These are phyloP conservation scores for Hypoxylon rubiginosum DNA, from an alignment of 2,329 filamentous ascomycete genomes.

Conservation along the genomic window DNA sequence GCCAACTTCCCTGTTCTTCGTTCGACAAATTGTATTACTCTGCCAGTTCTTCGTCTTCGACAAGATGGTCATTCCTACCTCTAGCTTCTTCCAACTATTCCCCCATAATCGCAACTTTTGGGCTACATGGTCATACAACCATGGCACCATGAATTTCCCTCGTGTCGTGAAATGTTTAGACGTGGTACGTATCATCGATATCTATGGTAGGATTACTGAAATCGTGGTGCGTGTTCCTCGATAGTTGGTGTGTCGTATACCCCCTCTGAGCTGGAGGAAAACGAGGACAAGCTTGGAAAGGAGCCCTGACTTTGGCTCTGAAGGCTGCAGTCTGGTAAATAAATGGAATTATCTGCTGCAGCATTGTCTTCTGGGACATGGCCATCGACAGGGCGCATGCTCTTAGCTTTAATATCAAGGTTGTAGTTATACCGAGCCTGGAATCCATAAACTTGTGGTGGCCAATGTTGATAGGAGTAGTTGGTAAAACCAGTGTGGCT, in stretches of 20 bases:
- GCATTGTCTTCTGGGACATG: background rate
- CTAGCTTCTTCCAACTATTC: background rate
- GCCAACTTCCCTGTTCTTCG: background rate
- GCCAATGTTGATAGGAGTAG: background rate
- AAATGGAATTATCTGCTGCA: background rate
- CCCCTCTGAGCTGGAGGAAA: background rate
- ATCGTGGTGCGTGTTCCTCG: constrained; percentile 1
- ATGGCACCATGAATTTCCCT: background rate
- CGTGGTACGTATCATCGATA: constrained; percentile 4
- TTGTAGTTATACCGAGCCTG: background rate
- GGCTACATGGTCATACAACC: background rate
- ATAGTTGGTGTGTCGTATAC: background rate
- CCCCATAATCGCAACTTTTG: background rate
- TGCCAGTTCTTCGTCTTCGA: background rate
- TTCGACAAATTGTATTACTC: background rate
- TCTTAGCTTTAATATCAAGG: constrained; percentile 3
- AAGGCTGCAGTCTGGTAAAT: background rate
- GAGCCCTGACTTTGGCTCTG: background rate
- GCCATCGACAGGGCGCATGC: background rate
- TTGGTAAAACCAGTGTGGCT: background rate
- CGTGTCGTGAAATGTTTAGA: constrained; percentile 7
- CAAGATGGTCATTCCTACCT: background rate
- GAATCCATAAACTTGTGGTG: background rate
- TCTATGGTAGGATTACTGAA: background rate
- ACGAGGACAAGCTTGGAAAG: background rate